phyloP scores from a whole-genome alignment of 1,284 basidiomycete genomes.

The Trametes hirsuta region DNA sequence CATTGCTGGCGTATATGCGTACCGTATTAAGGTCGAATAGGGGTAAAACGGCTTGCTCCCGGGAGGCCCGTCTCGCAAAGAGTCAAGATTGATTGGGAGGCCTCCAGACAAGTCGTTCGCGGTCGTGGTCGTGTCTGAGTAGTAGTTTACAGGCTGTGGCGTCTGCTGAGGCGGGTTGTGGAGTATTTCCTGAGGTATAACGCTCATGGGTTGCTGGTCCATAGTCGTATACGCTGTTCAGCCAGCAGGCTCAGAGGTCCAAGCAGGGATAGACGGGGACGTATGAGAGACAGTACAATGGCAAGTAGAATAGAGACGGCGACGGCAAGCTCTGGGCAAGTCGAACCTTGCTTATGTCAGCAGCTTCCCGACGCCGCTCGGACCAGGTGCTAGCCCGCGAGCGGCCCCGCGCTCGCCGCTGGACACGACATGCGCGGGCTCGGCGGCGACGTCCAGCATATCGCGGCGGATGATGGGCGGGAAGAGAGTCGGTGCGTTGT shows the following conservation, averaged over 20 bases:
- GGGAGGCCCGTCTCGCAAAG: slow-evolving; percentile 78
- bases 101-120: slow-evolving; percentile 77
- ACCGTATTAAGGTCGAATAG: slow-evolving; percentile 86
- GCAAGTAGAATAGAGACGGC: slow-evolving; percentile 22
- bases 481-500: slow-evolving; percentile 22
- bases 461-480: slow-evolving; percentile 23
- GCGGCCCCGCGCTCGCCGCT: slow-evolving; percentile 9
- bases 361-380: slow-evolving; percentile 37
- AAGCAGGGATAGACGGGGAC: slow-evolving; percentile 8
- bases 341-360: slow-evolving; percentile 39
- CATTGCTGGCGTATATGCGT: slow-evolving; percentile 33
- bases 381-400: slow-evolving; percentile 30
- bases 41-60: slow-evolving; percentile 87
- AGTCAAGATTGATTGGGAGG: slow-evolving; percentile 81
- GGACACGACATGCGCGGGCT: slow-evolving; percentile 12
- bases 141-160: slow-evolving; percentile 57
- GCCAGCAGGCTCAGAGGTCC: slow-evolving; percentile 10
- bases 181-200: slow-evolving; percentile 46
- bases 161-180: slow-evolving; percentile 21
- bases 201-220: slow-evolving; percentile 45
- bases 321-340: slow-evolving; percentile 23
- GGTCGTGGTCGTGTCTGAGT: slow-evolving; percentile 48
- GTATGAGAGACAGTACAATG: slow-evolving; percentile 15
- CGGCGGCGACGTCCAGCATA: slow-evolving; percentile 27
- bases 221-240: slow-evolving; percentile 17